These are phyloP conservation scores for Waltiozyma sp. DNA, from an alignment of 1,139 yeast genomes.

Conservation along the genomic window DNA sequence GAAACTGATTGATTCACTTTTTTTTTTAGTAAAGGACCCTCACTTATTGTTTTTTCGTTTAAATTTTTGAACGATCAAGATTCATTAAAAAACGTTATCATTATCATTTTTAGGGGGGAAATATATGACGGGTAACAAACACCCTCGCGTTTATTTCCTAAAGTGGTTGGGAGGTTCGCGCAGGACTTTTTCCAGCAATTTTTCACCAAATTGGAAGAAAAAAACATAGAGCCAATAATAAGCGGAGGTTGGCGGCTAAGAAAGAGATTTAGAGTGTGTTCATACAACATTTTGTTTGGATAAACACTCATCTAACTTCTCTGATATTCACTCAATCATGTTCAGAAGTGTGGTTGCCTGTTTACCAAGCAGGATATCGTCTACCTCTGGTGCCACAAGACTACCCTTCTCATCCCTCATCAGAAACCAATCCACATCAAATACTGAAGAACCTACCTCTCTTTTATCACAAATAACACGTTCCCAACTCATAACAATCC, in stretches of 20 bases:
- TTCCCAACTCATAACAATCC: conserved; percentile 24
- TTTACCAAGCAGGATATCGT: not conserved
- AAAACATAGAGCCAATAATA: not conserved
- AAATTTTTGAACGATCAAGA: no score
- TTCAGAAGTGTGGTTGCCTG: conserved; percentile 1
- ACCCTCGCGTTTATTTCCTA: not conserved
- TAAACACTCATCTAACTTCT: no score
- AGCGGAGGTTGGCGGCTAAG: not conserved
- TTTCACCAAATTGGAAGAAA: not conserved
- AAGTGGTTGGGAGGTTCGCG: not conserved
- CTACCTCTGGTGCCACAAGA: not conserved
- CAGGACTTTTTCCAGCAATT: not conserved
- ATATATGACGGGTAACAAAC: not conserved
- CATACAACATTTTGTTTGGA: no score
- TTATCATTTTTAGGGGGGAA: not conserved
- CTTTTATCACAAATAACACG: conserved; percentile 5
- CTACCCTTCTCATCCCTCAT: not conserved
- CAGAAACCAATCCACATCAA: not conserved
- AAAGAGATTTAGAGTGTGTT: no score
- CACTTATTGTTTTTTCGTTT: no score
- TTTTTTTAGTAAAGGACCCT: no score
- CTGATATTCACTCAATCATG: no score
- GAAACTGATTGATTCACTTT: no score
- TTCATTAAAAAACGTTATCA: no score
- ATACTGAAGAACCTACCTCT: conserved; percentile 2